Evolutionary conservation across 2,329 filamentous ascomycete genomes (phyloP).

Genomic region (Alternaria sp.): DNA sequence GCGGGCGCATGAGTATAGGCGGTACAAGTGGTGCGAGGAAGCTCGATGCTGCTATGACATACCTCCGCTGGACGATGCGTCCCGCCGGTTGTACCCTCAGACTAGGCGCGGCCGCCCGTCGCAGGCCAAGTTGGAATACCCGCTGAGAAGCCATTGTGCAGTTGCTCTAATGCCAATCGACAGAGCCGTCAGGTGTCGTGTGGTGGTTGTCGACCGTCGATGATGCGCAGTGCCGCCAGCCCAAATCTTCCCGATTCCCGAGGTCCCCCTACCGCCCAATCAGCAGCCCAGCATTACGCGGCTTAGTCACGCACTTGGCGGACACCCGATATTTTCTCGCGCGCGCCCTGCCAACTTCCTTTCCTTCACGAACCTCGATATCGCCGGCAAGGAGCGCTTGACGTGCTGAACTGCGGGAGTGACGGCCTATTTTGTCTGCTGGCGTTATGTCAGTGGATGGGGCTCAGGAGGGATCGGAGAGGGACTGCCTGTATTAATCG

Average conservation of each 20-base stretch:
- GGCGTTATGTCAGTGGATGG: constrained; percentile 50
- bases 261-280: constrained; percentile 39
- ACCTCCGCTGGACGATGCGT: constrained; percentile 58
- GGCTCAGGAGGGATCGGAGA: constrained; percentile 52
- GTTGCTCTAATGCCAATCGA: constrained; percentile 15
- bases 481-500: constrained; percentile 61
- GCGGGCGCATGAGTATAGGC: not conserved
- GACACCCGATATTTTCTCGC: constrained; percentile 44
- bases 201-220: constrained; percentile 37
- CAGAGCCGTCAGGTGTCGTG: constrained; percentile 26
- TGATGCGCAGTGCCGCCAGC: constrained; percentile 11
- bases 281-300: constrained; percentile 10
- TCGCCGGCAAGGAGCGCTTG: constrained; percentile 44
- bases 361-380: constrained; percentile 49
- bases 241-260: constrained; percentile 32
- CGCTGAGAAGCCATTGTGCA: constrained; percentile 53
- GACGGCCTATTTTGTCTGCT: constrained; percentile 43
- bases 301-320: constrained; percentile 37
- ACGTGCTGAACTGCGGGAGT: constrained; percentile 45
- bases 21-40: not conserved
- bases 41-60: constrained; percentile 30
- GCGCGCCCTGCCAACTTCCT: constrained; percentile 13
- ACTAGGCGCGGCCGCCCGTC: constrained; percentile 50
- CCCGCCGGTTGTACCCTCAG: constrained; percentile 49
- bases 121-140: constrained; percentile 53